Evolutionary conservation across 2,329 filamentous ascomycete species (phyloP).

Genomic region (Talaromyces sp.): DNA sequence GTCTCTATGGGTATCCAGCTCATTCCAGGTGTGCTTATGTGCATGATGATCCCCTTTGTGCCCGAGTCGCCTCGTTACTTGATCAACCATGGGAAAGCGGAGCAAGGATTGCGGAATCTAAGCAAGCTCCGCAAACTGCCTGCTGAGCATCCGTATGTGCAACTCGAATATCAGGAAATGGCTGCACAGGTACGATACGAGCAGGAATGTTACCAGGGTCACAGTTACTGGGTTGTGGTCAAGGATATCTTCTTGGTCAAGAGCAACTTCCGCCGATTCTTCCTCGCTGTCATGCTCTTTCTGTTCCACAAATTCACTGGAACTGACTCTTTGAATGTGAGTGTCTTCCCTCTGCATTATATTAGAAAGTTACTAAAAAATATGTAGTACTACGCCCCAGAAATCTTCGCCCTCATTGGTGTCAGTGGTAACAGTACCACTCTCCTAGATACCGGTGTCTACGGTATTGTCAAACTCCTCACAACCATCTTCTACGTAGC

Average conservation of each 20-base stretch:
- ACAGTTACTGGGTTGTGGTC: slow-evolving; percentile 36
- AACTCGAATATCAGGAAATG: slow-evolving; percentile 39
- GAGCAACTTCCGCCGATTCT: slow-evolving; percentile 35
- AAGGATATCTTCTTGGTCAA: slow-evolving; percentile 31
- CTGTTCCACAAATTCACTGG: slow-evolving; percentile 45
- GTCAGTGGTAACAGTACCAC: slow-evolving; percentile 30
- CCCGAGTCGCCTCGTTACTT: slow-evolving; percentile 36
- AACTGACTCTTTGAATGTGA: slow-evolving; percentile 37
- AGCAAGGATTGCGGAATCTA: slow-evolving; percentile 37
- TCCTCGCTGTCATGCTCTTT: slow-evolving; percentile 37
- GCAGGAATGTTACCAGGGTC: slow-evolving; percentile 26
- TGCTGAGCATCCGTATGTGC: slow-evolving; percentile 38
- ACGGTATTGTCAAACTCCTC: slow-evolving; percentile 35
- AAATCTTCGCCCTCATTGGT: slow-evolving; percentile 42
- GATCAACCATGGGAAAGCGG: slow-evolving; percentile 36
- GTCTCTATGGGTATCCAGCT: slow-evolving; percentile 39
- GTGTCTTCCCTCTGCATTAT: background rate
- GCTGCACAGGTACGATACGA: slow-evolving; percentile 35
- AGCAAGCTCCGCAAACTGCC: slow-evolving; percentile 40
- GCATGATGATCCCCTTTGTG: slow-evolving; percentile 35
- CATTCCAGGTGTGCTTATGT: slow-evolving; percentile 38
- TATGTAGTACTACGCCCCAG: slow-evolving; percentile 36
- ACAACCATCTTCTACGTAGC: slow-evolving; percentile 33
- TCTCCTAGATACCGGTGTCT: slow-evolving; percentile 40
- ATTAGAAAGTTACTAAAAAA: background rate